Evolutionary conservation across 2,329 filamentous ascomycete genomes (phyloP), one percentile per base, ranked within the genome.

Genomic region (Endocalyx cinctus): DNA sequence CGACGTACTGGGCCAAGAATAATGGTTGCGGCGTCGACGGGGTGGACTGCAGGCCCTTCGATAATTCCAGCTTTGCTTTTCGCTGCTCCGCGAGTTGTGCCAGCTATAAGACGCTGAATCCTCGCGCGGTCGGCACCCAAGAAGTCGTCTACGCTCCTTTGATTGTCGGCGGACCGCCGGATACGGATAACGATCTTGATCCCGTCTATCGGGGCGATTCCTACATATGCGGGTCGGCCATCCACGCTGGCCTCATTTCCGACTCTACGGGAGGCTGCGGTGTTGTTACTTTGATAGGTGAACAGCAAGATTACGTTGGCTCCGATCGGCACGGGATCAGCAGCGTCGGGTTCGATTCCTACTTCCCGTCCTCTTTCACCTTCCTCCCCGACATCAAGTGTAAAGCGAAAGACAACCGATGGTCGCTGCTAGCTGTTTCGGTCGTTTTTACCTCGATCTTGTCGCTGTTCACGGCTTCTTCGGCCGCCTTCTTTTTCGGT

Each of bases 131-230:
- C 5, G 86, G 86, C 20, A 74, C 78, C 43, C 70, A 81, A 46
- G 75, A 82, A 44, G 63, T 85, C 31, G 65, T 74, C 28, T 87
- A 87, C 52, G 63, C 60, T 16, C 65, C 78, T 1, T 55, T 86
- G n/a, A 72, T 87, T 3, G 67, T 87, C 17, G 83, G 83, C n/a
- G 82, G 82, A 0, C 76, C 77, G 0, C 58, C 66, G 5, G 59
- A 62, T 30, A 61, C 69, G 17, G 47, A 51, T 5, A 57, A 52
- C 18, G 54, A 61, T 13, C 50, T 57, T 4, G 42, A 58, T 19
- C 72, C 82, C 0, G 67, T 84, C 15, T 97, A 97, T 57, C 83
- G 92, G 13, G 87, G 84, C 8, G 88, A 95, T 59, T 94, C 87
- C 11, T 94, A 86, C 61, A 82, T 95, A 34, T 95, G 88, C 54